Conservation (phyloP, 345 rosid species). For the Bruguiera sexangula region DNA sequence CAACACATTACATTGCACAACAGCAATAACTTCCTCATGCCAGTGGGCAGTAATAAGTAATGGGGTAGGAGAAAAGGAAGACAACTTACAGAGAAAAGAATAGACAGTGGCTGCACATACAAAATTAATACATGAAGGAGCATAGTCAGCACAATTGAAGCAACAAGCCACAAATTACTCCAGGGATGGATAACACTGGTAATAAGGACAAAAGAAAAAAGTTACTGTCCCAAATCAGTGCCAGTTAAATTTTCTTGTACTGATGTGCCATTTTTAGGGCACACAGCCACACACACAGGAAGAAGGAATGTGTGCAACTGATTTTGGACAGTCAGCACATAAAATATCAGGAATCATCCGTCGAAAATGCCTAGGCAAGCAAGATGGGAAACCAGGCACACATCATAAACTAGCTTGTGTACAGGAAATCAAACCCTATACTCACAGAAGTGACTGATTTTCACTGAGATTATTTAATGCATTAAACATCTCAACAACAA, state of each 20-base stretch:
- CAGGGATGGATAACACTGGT: conserved; percentile 88
- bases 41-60: conserved; percentile 3
- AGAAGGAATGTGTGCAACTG: too few species aligned
- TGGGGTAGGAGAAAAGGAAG: conserved; percentile 8
- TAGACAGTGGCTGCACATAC: conserved; percentile 74
- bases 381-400: background rate
- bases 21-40: conserved; percentile 14
- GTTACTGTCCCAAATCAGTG: background rate
- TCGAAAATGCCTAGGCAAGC: background rate
- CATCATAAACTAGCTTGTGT: background rate
- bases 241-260: background rate
- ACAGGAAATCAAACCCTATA: conserved; percentile 11
- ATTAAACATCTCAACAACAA: conserved; percentile 99
- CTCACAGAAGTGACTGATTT: conserved; percentile 96
- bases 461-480: conserved; percentile 98
- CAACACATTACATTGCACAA: conserved; percentile 24
- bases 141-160: conserved; percentile 87
- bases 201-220: conserved; percentile 17
- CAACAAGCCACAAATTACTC: conserved; percentile 99
- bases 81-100: conserved; percentile 89
- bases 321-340: too few species aligned
- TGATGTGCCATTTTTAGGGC: too few species aligned
- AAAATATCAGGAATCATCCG: too few species aligned
- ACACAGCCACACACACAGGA: too few species aligned
- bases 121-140: conserved; percentile 78